Evolutionary conservation across 306 rosid species (phyloP), one percentile per base, ranked within the genome.

Genomic region (Canavalia gladiata): DNA sequence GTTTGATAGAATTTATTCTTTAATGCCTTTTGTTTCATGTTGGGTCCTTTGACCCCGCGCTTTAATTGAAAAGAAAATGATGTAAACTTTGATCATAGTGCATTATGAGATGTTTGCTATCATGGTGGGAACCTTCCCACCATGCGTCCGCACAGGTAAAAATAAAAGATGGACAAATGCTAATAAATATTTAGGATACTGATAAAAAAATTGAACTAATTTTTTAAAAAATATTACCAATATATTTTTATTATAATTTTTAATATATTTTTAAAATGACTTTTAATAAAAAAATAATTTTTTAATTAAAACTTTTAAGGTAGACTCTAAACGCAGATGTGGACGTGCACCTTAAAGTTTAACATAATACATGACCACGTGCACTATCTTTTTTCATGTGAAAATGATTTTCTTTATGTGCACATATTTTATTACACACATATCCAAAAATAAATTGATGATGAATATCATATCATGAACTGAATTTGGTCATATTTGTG

Each of bases 71-170:
- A 45, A 28, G 58, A 69, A 54, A 51, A 72, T 52, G 52, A 74
- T 43, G 43, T 7, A 43, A 58, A 59, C 4, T 11, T 43, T 59
- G 79, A 59, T 3, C 25, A 7, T 0, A n/a, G 33, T 42, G 70
- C 66, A 75, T 45, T 45, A 59, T 59, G 79, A 30, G 58, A 45
- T 5, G 1, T n/a, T 37, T 59, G 79, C 37, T 54, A 54, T 65
- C 50, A 52, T n/a, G 77, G 64, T 8, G 63, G 76, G 64, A 72
- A 72, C 77, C 77, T 54, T 72, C 65, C 3, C 5, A n/a, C 8
- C 63, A 51, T 34, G n/a, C 34, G 8, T 72, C 63, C 66, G 39
- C 37, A 8, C 55, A 73, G 39, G 7, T 72, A 41, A 68, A 37
- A 71, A 52, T 1, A 55, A 55, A 18, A 51, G 11, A 41, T 72